Conservation (phyloP, 495 filamentous ascomycete genomes). For the Trichoderma reesei region DNA sequence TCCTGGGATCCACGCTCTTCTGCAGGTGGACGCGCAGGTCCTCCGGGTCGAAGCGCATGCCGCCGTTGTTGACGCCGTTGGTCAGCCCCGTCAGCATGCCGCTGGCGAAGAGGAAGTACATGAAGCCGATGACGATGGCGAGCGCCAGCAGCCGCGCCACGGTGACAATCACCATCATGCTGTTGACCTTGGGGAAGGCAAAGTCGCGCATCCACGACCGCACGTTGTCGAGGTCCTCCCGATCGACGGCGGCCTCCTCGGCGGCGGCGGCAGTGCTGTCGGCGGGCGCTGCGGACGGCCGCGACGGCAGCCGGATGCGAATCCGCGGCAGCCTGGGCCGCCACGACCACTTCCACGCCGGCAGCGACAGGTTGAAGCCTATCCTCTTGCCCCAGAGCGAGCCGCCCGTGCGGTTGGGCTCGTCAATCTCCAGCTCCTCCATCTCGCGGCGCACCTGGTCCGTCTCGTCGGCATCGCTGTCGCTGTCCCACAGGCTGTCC, state of each 20-base stretch:
- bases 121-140: conserved; percentile 58
- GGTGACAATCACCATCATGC: conserved; percentile 41
- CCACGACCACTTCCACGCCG: conserved; percentile 39
- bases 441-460: conserved; percentile 67
- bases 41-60: conserved; percentile 54
- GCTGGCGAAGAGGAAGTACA: conserved; percentile 78
- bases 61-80: conserved; percentile 15
- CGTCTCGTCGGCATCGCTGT: conserved; percentile 32
- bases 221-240: not conserved
- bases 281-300: conserved; percentile 9
- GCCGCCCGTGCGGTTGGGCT: conserved; percentile 41
- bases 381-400: conserved; percentile 43
- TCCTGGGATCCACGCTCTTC: conserved; percentile 50
- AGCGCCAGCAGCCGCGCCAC: conserved; percentile 64
- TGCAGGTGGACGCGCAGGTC: conserved; percentile 61
- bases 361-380: conserved; percentile 29
- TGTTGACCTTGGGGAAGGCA: conserved; percentile 19
- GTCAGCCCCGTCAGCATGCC: conserved; percentile 35
- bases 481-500: conserved; percentile 29
- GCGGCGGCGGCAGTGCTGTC: conserved; percentile 13
- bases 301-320: conserved; percentile 28
- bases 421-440: conserved; percentile 82
- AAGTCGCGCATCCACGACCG: conserved; percentile 21
- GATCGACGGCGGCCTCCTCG: conserved; percentile 1
- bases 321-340: conserved; percentile 33